These are phyloP conservation scores for Dichotomopilus funicola DNA, from an alignment of 2,329 filamentous ascomycete genomes.

Conservation along the genomic window DNA sequence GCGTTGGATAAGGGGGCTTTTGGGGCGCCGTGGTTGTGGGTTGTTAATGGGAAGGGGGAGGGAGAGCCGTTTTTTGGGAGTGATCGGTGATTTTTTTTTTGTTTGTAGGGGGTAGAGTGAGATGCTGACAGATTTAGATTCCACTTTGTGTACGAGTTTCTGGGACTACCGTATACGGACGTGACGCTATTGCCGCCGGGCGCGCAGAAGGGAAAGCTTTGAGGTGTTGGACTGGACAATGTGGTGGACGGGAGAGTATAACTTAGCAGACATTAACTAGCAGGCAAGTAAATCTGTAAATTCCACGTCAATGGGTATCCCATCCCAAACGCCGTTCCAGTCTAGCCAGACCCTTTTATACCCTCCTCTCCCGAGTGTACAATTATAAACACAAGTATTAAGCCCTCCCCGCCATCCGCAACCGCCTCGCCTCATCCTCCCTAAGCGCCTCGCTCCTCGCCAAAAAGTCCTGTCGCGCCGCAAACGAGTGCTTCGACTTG, in stretches of 20 bases:
- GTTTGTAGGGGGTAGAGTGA: not conserved
- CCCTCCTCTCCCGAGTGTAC: not conserved
- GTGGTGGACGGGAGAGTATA: too few relatives aligned
- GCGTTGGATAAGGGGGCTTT: conserved; percentile 63
- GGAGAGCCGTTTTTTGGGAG: conserved; percentile 71
- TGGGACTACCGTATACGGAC: conserved; percentile 55
- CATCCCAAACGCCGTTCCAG: not conserved
- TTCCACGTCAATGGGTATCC: conserved; percentile 3
- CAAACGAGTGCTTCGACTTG: conserved; percentile 58
- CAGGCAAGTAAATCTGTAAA: not conserved
- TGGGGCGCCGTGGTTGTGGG: conserved; percentile 71
- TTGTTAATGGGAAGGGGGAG: conserved; percentile 49
- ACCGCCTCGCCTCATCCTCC: conserved; percentile 53
- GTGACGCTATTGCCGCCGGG: conserved; percentile 37
- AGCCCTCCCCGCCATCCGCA: conserved; percentile 34
- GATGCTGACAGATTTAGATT: conserved; percentile 41
- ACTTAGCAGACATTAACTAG: too few relatives aligned
- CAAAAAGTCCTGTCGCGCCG: conserved; percentile 57
- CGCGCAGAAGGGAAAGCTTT: conserved; percentile 32
- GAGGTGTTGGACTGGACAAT: not conserved
- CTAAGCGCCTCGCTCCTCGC: conserved; percentile 56
- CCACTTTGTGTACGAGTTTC: conserved; percentile 60
- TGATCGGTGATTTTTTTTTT: conserved; percentile 46
- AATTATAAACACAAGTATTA: conserved; percentile 3
- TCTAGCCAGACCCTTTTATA: not conserved